These are phyloP conservation scores for Verbena officinalis DNA, from an alignment of 257 asterid genomes.

Conservation along the genomic window DNA sequence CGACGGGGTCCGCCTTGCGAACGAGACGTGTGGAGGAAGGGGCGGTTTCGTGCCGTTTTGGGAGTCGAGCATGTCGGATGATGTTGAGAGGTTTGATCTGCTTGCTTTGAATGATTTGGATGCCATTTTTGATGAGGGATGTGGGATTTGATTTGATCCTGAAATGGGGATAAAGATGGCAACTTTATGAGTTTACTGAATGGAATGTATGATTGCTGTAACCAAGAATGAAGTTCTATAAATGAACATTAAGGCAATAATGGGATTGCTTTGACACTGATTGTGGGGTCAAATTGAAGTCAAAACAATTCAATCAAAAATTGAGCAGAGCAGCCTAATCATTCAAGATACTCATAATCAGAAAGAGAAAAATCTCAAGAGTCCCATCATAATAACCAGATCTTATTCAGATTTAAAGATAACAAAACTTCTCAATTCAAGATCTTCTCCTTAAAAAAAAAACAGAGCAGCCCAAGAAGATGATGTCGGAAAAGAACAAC, in stretches of 20 bases:
- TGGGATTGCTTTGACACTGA: constrained; percentile 17
- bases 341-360: constrained; percentile 1
- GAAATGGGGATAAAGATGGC: constrained; percentile 17
- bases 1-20: constrained; percentile 60
- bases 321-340: constrained; percentile 1
- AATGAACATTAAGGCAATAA: not conserved
- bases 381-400: constrained; percentile 23
- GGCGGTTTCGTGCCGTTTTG: constrained; percentile 55
- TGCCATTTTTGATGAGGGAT: constrained; percentile 43
- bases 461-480: not conserved
- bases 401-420: constrained; percentile 18
- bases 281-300: constrained; percentile 10
- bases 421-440: not conserved
- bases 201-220: too few relatives aligned
- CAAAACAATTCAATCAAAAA: constrained; percentile 10
- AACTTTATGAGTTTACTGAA: not conserved
- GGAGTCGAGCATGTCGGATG: constrained; percentile 53
- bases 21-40: constrained; percentile 49
- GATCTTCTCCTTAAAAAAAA: not conserved
- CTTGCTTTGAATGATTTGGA: constrained; percentile 60
- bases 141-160: constrained; percentile 37
- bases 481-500: not conserved
- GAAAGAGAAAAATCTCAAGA: not conserved
- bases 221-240: not conserved
- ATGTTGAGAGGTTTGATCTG: constrained; percentile 58